Base-by-base conservation (phyloP, 305 asterid genomes). In the Withania somnifera region DNA sequence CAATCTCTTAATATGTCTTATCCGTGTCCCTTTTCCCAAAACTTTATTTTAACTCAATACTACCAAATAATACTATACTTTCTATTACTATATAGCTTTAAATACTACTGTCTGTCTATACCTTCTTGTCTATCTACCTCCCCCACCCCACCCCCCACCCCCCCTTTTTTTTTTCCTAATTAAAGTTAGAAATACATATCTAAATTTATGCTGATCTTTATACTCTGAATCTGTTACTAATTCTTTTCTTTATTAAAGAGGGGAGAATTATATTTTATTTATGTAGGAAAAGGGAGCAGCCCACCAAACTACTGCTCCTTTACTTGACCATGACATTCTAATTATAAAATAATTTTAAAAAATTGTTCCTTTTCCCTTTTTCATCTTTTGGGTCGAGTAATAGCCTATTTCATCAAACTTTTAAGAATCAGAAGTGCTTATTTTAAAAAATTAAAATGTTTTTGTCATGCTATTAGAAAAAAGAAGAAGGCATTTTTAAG, bases 1-100 rank as follows among this genome's bases (percentile, higher is more conserved):
- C 79, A 75, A 75, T 75, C 61, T 75, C 24, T 50, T 75, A 73
- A 7, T 71, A 73, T 75, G 61, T 75, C 79, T 71, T 71, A 20
- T 71, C 79, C 40, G 0, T 3, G 15, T 4, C 38, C 32, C 2
- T 32, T 19, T 26, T 26, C 13, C 78, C 79, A 75, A 26, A 50
- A 50, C 79, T 50, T 75, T 50, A 75, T 47, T 50, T 45, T 50
- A 75, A 75, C 79, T 75, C 79, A 75, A n/a, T 50, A 64, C 17
- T 66, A 26, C 61, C 26, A 75, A 34, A 50, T 50, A 47, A 75
- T 50, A 50, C 61, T 75, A 75, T 50, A 50, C 45, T 50, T 26
- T 75, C 79, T 50, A 75, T 15, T 10, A 24, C 79, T 26, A 9
- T n/a, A 36, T 71, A 71, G 9, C 11, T 71, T 69, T 71, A 45